Conservation (phyloP, 306 rosid genomes). For the Hylodesmum podocarpum region DNA sequence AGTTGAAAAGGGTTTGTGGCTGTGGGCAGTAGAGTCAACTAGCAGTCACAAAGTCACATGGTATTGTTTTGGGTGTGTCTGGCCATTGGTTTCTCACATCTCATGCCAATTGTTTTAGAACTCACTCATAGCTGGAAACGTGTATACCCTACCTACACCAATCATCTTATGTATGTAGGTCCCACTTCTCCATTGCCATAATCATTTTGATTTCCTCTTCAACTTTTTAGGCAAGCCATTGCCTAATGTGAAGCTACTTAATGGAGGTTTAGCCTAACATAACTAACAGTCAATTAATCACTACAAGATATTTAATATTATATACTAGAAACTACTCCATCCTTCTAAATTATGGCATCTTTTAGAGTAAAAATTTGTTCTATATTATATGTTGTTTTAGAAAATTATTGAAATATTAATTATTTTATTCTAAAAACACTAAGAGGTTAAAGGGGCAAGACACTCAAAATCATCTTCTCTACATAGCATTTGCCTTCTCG, state of each 20-base stretch:
- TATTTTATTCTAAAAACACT: too few species aligned
- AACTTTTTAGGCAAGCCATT: not conserved
- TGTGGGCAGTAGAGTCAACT: not conserved
- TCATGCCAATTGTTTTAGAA: conserved; percentile 11
- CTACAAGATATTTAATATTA: too few species aligned
- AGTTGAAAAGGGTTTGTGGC: not conserved
- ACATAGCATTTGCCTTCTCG: not conserved
- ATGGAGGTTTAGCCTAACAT: too few species aligned
- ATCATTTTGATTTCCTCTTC: not conserved
- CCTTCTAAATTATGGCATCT: too few species aligned
- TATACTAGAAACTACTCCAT: too few species aligned
- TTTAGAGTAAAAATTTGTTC: too few species aligned
- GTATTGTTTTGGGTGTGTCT: conserved; percentile 1
- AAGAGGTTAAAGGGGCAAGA: not conserved
- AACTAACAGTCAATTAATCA: too few species aligned
- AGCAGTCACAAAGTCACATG: conserved; percentile 28
- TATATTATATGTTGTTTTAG: too few species aligned
- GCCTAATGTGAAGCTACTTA: not conserved
- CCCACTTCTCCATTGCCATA: not conserved
- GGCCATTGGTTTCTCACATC: conserved; percentile 1
- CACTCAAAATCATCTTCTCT: not conserved
- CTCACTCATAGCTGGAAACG: conserved; percentile 5
- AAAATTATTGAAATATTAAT: too few species aligned
- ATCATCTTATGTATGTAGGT: conserved; percentile 7
- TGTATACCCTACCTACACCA: conserved; percentile 23